Evolutionary conservation across 208 protist species (phyloP), one percentile per base, ranked within the genome.

Genomic region (Crithidia acanthocephali): DNA sequence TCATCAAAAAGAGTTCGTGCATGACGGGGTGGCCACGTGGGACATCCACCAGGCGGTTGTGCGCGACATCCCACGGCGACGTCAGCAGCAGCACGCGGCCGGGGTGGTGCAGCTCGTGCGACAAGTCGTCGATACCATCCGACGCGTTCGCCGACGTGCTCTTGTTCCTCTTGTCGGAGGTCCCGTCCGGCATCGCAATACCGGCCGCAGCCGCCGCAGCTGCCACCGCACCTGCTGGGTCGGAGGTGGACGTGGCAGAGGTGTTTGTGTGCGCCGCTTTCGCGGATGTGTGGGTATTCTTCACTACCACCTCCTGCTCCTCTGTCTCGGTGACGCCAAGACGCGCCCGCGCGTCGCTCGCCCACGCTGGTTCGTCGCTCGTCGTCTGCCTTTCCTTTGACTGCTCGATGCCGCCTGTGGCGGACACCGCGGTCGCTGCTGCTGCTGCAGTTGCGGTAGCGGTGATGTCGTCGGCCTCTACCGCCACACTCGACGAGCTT

Each of bases 21-120:
- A 82, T 82, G 59, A 82, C 48, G 37, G 78, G 53, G 53, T 91
- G 74, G n/a, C 83, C 77, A 28, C 76, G 76, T 7, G 86, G 83
- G 20, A 91, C 81, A 50, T 88, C 78, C 4, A 88, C 80, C 16
- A 91, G 74, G 30, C 86, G 80, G 57, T 86, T 88, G 16, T 51
- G 75, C 20, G 37, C 27, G 10, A 57, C 27, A 6, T 86, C 74
- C 56, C 80, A 84, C 20, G 76, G 80, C 35, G 72, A 71, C n/a
- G 86, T 91, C 13, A 88, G 67, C 66, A 87, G 66, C 44, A 88
- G 61, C 23, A 88, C 81, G 13, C 83, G 83, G 15, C 86, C 86
- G 16, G 83, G 83, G 57, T 88, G 83, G 56, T 87, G 70, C 68
- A 91, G 70, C 69, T 91, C 86, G 9, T 76, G 48, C 27, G 84